These are phyloP conservation scores for Pyronema omphalodes DNA, from an alignment of 495 filamentous ascomycete species.

Conservation along the genomic window DNA sequence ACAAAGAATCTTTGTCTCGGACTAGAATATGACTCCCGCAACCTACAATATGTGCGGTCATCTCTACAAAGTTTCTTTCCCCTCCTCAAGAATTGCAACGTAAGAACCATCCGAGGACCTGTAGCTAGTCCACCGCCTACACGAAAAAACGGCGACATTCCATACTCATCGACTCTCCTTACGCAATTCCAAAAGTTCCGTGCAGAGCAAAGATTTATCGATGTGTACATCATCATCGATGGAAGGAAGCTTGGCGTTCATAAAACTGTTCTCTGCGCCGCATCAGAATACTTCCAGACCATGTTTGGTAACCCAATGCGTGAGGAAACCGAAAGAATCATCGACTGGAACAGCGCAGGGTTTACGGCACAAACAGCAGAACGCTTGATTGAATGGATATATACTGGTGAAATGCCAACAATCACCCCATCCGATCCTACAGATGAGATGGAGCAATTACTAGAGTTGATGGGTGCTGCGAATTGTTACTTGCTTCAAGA, in stretches of 20 bases:
- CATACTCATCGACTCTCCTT: background rate
- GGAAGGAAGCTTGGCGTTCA: background rate
- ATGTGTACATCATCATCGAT: background rate
- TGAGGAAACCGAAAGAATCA: background rate
- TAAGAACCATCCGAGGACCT: background rate
- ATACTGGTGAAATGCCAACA: background rate
- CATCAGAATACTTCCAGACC: background rate
- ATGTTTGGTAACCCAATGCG: background rate
- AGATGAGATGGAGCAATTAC: background rate
- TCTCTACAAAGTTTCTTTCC: background rate
- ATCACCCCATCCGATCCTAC: background rate
- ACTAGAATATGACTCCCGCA: conserved; percentile 5
- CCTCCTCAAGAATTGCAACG: background rate
- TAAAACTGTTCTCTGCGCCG: background rate
- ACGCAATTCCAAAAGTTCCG: background rate
- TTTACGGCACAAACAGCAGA: background rate
- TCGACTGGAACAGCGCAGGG: background rate
- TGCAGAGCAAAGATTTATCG: background rate
- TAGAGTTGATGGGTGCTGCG: background rate
- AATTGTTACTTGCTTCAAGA: background rate
- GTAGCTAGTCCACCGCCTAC: background rate
- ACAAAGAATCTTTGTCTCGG: conserved; percentile 10
- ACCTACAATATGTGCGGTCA: background rate
- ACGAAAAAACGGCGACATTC: background rate
- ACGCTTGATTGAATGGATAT: background rate